Percentiles rank a stretch among this genome's conserved stretches.
Evolutionary conservation across 164 flowering plant genomes (phyloP).

Genomic region (Paratinospora sagittata): DNA sequence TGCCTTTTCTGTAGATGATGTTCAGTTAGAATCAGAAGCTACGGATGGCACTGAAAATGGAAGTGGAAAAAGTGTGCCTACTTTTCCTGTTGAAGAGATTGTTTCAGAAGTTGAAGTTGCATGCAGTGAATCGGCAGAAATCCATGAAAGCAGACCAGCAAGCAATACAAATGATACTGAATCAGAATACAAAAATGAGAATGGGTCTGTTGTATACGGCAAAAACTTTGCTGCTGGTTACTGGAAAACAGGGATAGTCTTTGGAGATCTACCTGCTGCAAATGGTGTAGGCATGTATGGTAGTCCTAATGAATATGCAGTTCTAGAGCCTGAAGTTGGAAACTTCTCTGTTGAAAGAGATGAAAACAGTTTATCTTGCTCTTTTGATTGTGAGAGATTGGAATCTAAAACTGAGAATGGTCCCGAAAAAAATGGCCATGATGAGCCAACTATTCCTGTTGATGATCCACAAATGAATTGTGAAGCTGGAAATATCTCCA

Average conservation of each 20-base stretch:
- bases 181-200: neutral
- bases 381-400: constrained; percentile 4
- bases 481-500: constrained; percentile 8
- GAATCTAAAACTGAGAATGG: constrained; percentile 1
- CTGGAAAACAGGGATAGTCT: constrained; percentile 10
- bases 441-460: constrained; percentile 1
- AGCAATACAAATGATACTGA: neutral
- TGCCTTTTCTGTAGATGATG: constrained; percentile 1
- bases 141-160: neutral
- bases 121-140: constrained; percentile 1
- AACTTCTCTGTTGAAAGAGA: constrained; percentile 11
- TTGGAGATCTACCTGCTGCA: constrained; percentile 4
- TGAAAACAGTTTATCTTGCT: neutral
- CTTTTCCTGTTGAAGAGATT: neutral
- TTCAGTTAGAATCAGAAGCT: constrained; percentile 6
- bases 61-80: constrained; percentile 3
- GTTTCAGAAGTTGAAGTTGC: constrained; percentile 4
- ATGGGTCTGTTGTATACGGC: constrained; percentile 6
- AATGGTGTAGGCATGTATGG: neutral
- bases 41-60: neutral
- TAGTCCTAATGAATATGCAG: neutral
- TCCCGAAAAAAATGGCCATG: neutral
- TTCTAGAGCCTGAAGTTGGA: constrained; percentile 5
- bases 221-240: neutral
- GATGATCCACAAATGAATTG: constrained; percentile 10